Base-by-base conservation (phyloP, 306 rosid species). In the Trifolium dubium region DNA sequence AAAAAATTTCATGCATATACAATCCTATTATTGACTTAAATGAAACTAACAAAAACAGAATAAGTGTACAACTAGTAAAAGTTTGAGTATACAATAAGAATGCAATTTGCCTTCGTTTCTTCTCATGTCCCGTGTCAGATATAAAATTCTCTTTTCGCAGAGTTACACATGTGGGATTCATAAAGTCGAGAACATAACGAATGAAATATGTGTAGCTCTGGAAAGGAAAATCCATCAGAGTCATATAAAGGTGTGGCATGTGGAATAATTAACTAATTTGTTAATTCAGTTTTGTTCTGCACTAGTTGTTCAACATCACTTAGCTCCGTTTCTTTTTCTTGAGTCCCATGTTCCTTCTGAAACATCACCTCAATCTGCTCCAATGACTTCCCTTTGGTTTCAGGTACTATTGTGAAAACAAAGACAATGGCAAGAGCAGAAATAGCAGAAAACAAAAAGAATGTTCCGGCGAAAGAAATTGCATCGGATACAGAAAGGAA, bases 241-340 rank as follows among this genome's bases (percentile, higher is more conserved):
- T 32, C 76, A 53, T 31, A 49, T 8, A 18, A 50, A 14, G 35
- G 6, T 32, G 31, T 4, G 15, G 62, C 40, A 54, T 32, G 31
- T 4, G 15, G 62, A 44, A 54, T 65, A 23, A 19, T 62, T 6
- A 19, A 51, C 69, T 77, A 84, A 77, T 73, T 80, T 74, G 75
- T 84, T 49, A 60, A 69, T 56, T 50, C 78, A 59, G 72, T 64
- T 84, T 80, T 80, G 78, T 73, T 86, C 84, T 84, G 94, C 84
- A 93, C 96, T 84, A 93, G 97, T 61, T 88, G 90, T 80, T 91
- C 92, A 15, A 79, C 96, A 82, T 93, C 98, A 82, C 89, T 89
- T 37, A 89, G 88, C 85, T 91, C 94, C 82, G 75, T 79, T 77
- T 85, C 89, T 51, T 77, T 81, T 60, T 8, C 86, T 73, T 75